These are phyloP conservation scores for grape (Vitis vinifera) DNA, from an alignment of 164 flowering plant genomes.

Conservation along the genomic window ASM3070453v1 NC_081809.1:8966001-8966500, in stretches of 20 bases:
- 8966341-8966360: too few relatives aligned
- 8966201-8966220: background rate
- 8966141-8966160: background rate
- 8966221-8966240: background rate
- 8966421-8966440: too few relatives aligned
- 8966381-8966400: too few relatives aligned
- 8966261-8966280: background rate
- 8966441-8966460: too few relatives aligned
- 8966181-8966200: background rate
- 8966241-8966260: background rate
- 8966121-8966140: too few relatives aligned
- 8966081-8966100: background rate
- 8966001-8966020: constrained; percentile 73
- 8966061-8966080: background rate
- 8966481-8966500: too few relatives aligned
- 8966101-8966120: background rate
- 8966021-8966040: constrained; percentile 69
- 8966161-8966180: background rate
- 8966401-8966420: too few relatives aligned
- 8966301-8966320: too few relatives aligned
- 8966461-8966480: too few relatives aligned
- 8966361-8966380: too few relatives aligned
- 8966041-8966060: background rate
- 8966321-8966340: too few relatives aligned
- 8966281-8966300: background rate